Evolutionary conservation across 371 early-diverging fungal species (phyloP).

Genomic region (Dichotomocladium elegans): DNA sequence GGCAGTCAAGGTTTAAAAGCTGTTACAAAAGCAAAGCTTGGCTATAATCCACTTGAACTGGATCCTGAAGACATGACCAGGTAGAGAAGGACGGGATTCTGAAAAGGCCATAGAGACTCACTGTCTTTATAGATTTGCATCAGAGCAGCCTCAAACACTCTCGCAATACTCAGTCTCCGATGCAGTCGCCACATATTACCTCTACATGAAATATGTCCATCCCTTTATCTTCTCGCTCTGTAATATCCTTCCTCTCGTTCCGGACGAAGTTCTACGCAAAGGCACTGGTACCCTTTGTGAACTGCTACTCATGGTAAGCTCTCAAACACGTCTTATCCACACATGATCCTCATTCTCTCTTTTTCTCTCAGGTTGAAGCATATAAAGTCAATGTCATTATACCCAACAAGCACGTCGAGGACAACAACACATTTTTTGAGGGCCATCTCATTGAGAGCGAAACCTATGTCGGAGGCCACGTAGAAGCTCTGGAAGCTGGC

Average conservation of each 20-base stretch:
- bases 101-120: neutral
- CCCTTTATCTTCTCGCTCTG: conserved; percentile 99
- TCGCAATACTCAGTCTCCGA: conserved; percentile 99
- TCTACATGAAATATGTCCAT: conserved; percentile 99
- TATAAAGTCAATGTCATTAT: conserved; percentile 91
- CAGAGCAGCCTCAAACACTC: conserved; percentile 92
- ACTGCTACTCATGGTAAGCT: conserved; percentile 91
- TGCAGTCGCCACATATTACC: conserved; percentile 99
- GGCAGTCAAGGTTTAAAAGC: conserved; percentile 98
- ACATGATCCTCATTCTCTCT: too few relatives aligned
- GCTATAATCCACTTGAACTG: conserved; percentile 98
- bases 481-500: conserved; percentile 98
- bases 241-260: conserved; percentile 97
- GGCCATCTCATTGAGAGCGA: conserved; percentile 94
- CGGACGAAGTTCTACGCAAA: conserved; percentile 96
- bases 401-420: conserved; percentile 91
- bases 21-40: conserved; percentile 96
- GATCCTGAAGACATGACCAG: conserved; percentile 99
- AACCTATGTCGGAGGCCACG: conserved; percentile 99
- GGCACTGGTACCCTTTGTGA: conserved; percentile 99
- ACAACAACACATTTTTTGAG: conserved; percentile 74
- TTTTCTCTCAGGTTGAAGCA: conserved; percentile 74
- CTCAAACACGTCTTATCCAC: neutral
- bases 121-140: conserved; percentile 63
- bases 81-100: conserved; percentile 12